These are phyloP conservation scores for Phaeosphaeriaceae sp. DNA, from an alignment of 2,329 filamentous ascomycete genomes.

Conservation along the genomic window DNA sequence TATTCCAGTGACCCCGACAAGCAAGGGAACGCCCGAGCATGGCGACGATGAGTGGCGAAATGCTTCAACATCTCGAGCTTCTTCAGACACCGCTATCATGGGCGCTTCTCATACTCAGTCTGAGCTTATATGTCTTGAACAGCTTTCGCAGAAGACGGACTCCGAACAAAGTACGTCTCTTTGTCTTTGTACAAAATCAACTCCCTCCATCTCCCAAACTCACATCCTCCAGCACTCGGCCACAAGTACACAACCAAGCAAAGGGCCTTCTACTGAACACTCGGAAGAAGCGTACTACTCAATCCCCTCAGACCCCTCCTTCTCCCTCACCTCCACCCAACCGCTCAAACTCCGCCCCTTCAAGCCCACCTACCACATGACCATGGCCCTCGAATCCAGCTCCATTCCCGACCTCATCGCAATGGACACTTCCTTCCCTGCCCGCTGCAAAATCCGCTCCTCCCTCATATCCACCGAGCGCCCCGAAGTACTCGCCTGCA, in stretches of 20 bases:
- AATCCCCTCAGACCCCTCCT: slow-evolving; percentile 57
- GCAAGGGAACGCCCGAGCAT: background rate
- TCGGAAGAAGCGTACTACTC: slow-evolving; percentile 45
- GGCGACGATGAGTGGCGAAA: background rate
- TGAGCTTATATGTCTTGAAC: background rate
- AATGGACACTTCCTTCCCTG: slow-evolving; percentile 66
- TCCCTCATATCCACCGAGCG: slow-evolving; percentile 54
- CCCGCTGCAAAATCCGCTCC: slow-evolving; percentile 59
- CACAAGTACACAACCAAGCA: background rate
- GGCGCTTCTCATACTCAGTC: background rate
- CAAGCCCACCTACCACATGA: slow-evolving; percentile 68
- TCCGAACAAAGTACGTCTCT: background rate
- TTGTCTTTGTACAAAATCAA: background rate
- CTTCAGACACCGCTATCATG: slow-evolving; percentile 3
- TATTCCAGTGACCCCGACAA: background rate
- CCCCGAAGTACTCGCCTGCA: slow-evolving; percentile 49
- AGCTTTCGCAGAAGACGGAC: background rate
- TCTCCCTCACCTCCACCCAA: slow-evolving; percentile 59
- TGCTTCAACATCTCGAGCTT: background rate
- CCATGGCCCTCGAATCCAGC: slow-evolving; percentile 66
- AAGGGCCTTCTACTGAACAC: background rate
- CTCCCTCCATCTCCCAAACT: background rate
- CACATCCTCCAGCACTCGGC: background rate
- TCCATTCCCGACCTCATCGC: slow-evolving; percentile 62
- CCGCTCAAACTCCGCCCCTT: slow-evolving; percentile 64